Base-by-base conservation (phyloP, 495 filamentous ascomycete genomes). In the Tuber calosporum region DNA sequence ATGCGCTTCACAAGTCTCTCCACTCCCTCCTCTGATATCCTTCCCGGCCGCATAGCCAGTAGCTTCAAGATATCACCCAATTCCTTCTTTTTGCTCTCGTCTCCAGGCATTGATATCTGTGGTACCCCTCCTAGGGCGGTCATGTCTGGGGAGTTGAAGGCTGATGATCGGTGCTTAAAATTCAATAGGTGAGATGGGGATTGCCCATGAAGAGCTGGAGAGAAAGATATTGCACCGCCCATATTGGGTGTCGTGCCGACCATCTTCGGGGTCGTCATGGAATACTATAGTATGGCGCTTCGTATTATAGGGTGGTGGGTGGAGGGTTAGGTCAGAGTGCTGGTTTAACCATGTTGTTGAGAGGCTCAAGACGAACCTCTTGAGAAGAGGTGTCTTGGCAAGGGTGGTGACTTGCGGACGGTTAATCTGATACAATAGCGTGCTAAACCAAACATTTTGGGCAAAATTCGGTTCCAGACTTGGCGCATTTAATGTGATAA, bases 11-110 rank as follows among this genome's bases (percentile, higher is more conserved):
- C 91, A 43, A 96, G 78, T 62, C 92, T 86, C 82, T 94, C 92
- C 58, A 98, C 85, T 0, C 92, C 92, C 66, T 93, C 90, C 69
- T 93, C 88, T 69, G 92, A 91, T 42, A 99, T 91, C 22, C 89
- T 42, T 15, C 79, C 79, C 1, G 79, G 79, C 1, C 70, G 70
- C 67, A 72, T 36, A 9, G 76, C 76, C 0, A 81, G 73, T 13
- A 81, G 67, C 13, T 74, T 75, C 36, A 81, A 69, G 37, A 81
- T 81, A 74, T 81, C 80, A 4, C n/a, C 36, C 37, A 81, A 72
- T 71, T 81, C 79, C 19, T 71, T 79, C 74, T 81, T 81, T 71
- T 79, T 81, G 34, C 43, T 79, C 71, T 81, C 80, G 62, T 81
- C 80, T 2, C 73, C 37, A 0, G 78, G 75, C 30, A 75, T 26